These are phyloP conservation scores for Solanum megistacrolobum DNA, from an alignment of 257 asterid species.

Conservation along the genomic window DNA sequence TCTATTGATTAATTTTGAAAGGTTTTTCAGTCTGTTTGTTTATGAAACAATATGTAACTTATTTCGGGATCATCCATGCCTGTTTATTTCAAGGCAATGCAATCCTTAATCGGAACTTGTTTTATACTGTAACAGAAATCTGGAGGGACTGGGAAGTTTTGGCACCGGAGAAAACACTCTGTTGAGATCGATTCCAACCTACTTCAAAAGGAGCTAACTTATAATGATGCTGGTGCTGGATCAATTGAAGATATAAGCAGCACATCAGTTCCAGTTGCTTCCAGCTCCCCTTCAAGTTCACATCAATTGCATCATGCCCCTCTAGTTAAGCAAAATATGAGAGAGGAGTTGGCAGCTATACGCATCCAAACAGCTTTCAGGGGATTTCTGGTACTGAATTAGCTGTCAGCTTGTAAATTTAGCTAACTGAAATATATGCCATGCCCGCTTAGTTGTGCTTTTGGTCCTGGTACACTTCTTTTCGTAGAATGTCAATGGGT, in stretches of 20 bases:
- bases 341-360: constrained; percentile 87
- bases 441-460: background rate
- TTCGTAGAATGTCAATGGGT: background rate
- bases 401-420: background rate
- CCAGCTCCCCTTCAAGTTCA: constrained; percentile 57
- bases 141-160: constrained; percentile 48
- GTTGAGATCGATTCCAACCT: constrained; percentile 49
- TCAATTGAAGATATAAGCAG: constrained; percentile 33
- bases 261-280: constrained; percentile 42
- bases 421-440: background rate
- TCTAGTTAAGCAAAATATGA: constrained; percentile 31
- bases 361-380: constrained; percentile 88
- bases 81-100: background rate
- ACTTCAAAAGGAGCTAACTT: constrained; percentile 44
- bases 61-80: background rate
- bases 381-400: constrained; percentile 73
- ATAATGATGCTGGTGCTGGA: constrained; percentile 16
- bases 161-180: constrained; percentile 81
- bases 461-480: background rate
- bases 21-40: background rate
- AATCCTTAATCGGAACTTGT: background rate
- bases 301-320: constrained; percentile 36
- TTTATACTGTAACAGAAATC: constrained; percentile 40
- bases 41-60: background rate
- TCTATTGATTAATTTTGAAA: background rate